Base-by-base conservation (phyloP, 352 stramenopile genomes). In the Pythium grandisporangium region DNA sequence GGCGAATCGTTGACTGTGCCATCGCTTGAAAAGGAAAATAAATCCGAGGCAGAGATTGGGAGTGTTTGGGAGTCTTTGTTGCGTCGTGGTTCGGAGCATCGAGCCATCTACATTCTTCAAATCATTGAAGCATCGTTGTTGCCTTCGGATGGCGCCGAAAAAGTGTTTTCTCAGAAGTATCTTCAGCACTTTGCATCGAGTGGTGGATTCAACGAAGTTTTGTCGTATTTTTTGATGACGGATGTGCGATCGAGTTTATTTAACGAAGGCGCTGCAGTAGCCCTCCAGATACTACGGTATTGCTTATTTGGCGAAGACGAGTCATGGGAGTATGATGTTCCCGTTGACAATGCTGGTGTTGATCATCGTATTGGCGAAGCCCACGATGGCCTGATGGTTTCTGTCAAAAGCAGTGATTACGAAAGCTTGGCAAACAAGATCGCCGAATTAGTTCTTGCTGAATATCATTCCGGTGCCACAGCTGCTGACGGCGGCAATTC, bases 81-180 rank as follows among this genome's bases (percentile, higher is more conserved):
- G 11, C 66, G 78, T 33, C 71, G 69, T 30, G 66, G 68, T n/a
- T 87, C 81, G 4, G 76, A 79, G 11, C 81, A 91, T 37, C 70
- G 84, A 45, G 76, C 81, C 6, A 80, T 93, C 35, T 94, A 94
- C 61, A 89, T 79, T 16, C 48, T 94, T 6, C 78, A 94, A 51
- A 91, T 93, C 44, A 84, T 94, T 48, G 78, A 94, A 47, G 79
- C 78, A 13, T 51, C 88, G 25, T 52, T 94, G 6, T 57, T 92
- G 16, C 81, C 81, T 21, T 87, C 81, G 2, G 72, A 88, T 46
- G 41, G 46, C 12, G 55, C 58, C 4, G 79, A 84, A 37, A 56
- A 66, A 19, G 38, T 44, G n/a, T 86, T 84, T 51, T 70, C 78
- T 17, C 53, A 66, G 30, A 55, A 54, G 24, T 94, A 88, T 46